Evolutionary conservation across 257 asterid species (phyloP).

Genomic region (Echium plantagineum): DNA sequence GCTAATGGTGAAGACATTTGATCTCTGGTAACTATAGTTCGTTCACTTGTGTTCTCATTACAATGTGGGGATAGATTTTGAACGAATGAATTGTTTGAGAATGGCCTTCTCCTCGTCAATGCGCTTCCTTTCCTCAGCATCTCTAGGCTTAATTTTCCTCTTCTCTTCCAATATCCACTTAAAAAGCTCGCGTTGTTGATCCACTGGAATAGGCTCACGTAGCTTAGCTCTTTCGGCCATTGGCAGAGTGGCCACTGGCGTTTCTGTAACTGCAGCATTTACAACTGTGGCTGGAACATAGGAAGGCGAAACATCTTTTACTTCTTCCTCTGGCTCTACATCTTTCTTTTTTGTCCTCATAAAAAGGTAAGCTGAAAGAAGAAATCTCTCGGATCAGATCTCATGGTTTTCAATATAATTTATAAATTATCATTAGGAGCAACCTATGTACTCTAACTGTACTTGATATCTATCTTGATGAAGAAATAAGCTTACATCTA

Average conservation of each 20-base stretch:
- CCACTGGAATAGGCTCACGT: slow-evolving; percentile 52
- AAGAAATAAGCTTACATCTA: too few relatives aligned
- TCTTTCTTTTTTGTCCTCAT: slow-evolving; percentile 40
- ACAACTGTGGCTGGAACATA: slow-evolving; percentile 23
- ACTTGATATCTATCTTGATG: too few relatives aligned
- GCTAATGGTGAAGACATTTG: too few relatives aligned
- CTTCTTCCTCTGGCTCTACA: slow-evolving; percentile 23
- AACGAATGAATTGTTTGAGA: slow-evolving; percentile 68
- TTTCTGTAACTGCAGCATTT: slow-evolving; percentile 16
- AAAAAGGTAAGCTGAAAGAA: slow-evolving; percentile 49
- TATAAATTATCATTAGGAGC: not conserved
- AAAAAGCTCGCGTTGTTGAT: slow-evolving; percentile 60
- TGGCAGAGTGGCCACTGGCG: slow-evolving; percentile 17
- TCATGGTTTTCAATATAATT: not conserved
- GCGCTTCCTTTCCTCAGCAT: slow-evolving; percentile 56
- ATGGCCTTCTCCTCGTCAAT: slow-evolving; percentile 83
- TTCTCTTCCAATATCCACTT: slow-evolving; percentile 82
- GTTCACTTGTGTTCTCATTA: slow-evolving; percentile 5
- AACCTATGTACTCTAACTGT: not conserved
- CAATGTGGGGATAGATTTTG: slow-evolving; percentile 47
- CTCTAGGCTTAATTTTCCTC: slow-evolving; percentile 62
- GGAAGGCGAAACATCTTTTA: slow-evolving; percentile 18
- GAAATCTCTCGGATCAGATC: not conserved
- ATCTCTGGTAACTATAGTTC: not conserved
- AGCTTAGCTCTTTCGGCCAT: slow-evolving; percentile 23